These are phyloP conservation scores for Solanum corneliomulleri DNA, from an alignment of 257 asterid genomes.

Conservation along the genomic window DNA sequence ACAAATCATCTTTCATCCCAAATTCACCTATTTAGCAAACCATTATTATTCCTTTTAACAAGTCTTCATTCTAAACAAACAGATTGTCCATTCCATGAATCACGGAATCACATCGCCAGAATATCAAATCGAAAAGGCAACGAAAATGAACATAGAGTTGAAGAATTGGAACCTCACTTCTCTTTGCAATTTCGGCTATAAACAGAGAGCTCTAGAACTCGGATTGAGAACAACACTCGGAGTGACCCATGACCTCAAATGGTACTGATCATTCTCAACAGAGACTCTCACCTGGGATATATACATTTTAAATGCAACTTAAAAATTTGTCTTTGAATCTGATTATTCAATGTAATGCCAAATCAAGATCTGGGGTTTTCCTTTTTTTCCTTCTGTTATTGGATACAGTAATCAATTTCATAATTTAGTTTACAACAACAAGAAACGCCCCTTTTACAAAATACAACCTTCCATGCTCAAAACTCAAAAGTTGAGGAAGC, in stretches of 20 bases:
- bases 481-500: background rate
- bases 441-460: background rate
- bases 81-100: too few relatives aligned
- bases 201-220: too few relatives aligned
- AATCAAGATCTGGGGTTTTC: slow-evolving; percentile 56
- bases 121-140: too few relatives aligned
- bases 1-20: too few relatives aligned
- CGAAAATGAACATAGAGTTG: too few relatives aligned
- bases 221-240: too few relatives aligned
- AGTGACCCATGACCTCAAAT: background rate
- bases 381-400: background rate
- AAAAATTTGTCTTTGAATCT: slow-evolving; percentile 66
- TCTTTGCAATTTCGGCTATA: too few relatives aligned
- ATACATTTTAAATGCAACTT: slow-evolving; percentile 54
- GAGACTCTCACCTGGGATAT: slow-evolving; percentile 62
- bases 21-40: too few relatives aligned
- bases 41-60: too few relatives aligned
- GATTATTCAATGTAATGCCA: slow-evolving; percentile 64
- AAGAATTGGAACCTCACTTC: too few relatives aligned
- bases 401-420: background rate
- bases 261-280: slow-evolving; percentile 32
- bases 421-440: background rate
- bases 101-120: too few relatives aligned
- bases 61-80: too few relatives aligned
- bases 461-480: background rate